Evolutionary conservation across 352 stramenopile species (phyloP).

Genomic region (Globisporangium iwayamae): DNA sequence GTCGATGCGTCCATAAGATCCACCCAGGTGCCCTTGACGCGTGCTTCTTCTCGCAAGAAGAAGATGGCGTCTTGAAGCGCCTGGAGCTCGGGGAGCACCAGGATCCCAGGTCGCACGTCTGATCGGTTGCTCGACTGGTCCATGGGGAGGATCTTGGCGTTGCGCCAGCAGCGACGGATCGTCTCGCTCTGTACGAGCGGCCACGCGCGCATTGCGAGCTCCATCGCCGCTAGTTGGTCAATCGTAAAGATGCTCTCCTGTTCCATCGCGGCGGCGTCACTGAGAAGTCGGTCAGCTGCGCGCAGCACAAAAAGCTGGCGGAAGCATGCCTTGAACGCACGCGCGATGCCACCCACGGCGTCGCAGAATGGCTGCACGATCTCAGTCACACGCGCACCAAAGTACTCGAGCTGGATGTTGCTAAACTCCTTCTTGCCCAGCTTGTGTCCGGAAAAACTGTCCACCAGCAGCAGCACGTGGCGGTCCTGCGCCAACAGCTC

Average conservation of each 20-base stretch:
- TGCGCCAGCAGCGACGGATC: slow-evolving; percentile 14
- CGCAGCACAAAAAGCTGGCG: slow-evolving; percentile 16
- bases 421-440: slow-evolving; percentile 4
- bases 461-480: slow-evolving; percentile 18
- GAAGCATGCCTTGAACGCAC: slow-evolving; percentile 19
- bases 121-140: slow-evolving; percentile 3
- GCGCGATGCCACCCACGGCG: slow-evolving; percentile 13
- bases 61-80: slow-evolving; percentile 3
- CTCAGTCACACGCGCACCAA: not conserved
- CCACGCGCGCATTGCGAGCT: slow-evolving; percentile 16
- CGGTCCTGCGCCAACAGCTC: slow-evolving; percentile 10
- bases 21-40: not conserved
- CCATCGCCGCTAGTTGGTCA: slow-evolving; percentile 10
- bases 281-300: slow-evolving; percentile 8
- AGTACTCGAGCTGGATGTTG: slow-evolving; percentile 20
- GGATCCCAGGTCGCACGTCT: not conserved
- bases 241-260: slow-evolving; percentile 9
- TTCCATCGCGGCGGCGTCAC: not conserved
- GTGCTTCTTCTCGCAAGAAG: slow-evolving; percentile 1
- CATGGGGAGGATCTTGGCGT: slow-evolving; percentile 16
- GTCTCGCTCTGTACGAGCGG: slow-evolving; percentile 13
- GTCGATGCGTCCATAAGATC: not conserved
- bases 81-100: slow-evolving; percentile 2
- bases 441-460: slow-evolving; percentile 9
- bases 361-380: slow-evolving; percentile 16